Percentiles rank a stretch among this genome's conserved stretches.
These are phyloP conservation scores for Colletotrichum sp. DNA, from an alignment of 2,329 filamentous ascomycete genomes.

Conservation along the genomic window DNA sequence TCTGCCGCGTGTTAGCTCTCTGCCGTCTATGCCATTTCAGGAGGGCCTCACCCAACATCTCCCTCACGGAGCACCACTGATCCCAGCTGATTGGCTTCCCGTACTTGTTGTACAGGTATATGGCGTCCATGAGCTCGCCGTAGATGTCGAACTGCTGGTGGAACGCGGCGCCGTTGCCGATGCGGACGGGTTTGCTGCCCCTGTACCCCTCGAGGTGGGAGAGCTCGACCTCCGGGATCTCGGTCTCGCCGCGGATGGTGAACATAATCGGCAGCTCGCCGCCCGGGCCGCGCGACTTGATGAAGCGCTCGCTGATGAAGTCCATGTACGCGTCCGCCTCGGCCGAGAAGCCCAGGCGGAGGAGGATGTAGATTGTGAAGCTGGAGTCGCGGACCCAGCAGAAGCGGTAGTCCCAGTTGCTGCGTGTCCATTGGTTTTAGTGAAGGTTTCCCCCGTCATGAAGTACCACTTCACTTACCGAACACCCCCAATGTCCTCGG, in stretches of 20 bases:
- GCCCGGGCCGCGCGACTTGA: conserved; percentile 62
- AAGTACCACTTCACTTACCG: conserved; percentile 33
- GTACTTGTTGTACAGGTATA: conserved; percentile 82
- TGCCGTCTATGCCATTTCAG: not conserved
- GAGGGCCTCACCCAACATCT: conserved; percentile 58
- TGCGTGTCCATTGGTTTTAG: conserved; percentile 22
- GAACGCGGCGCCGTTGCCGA: conserved; percentile 78
- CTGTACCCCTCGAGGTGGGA: conserved; percentile 76
- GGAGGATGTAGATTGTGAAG: conserved; percentile 79
- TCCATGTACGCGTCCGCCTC: conserved; percentile 81
- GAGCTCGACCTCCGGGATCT: conserved; percentile 74
- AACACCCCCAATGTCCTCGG: conserved; percentile 73
- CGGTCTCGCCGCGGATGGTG: conserved; percentile 75
- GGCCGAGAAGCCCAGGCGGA: conserved; percentile 76
- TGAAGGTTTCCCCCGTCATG: too few species aligned
- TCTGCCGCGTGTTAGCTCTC: conserved; percentile 43
- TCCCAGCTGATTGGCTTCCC: conserved; percentile 80
- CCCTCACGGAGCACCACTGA: conserved; percentile 73
- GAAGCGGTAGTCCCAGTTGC: conserved; percentile 77
- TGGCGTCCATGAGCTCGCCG: conserved; percentile 77
- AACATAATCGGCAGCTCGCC: conserved; percentile 81
- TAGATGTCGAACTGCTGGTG: conserved; percentile 83
- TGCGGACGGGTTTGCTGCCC: conserved; percentile 73
- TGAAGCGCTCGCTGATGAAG: conserved; percentile 76
- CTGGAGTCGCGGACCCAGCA: conserved; percentile 80